Percentiles rank a stretch among this genome's conserved stretches.
phyloP scores from a whole-genome alignment of 768 basidiomycete genomes.

The Suillus tomentosus region DNA sequence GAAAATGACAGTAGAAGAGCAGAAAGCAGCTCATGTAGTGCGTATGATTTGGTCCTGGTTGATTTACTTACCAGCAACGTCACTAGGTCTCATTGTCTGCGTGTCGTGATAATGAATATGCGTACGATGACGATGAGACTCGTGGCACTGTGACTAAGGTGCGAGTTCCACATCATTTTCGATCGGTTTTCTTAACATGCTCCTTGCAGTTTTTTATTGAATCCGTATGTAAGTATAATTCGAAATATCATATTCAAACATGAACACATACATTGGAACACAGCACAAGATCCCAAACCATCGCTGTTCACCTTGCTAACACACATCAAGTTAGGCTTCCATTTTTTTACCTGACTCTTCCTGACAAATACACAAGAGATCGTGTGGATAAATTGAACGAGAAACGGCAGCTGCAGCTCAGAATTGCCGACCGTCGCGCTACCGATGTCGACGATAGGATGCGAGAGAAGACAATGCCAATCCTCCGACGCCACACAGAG shows the following conservation, averaged over 20 bases:
- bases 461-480: constrained; percentile 12
- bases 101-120: constrained; percentile 28
- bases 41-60: constrained; percentile 11
- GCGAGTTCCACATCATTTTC: not conserved
- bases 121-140: constrained; percentile 21
- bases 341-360: not conserved
- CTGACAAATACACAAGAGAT: constrained; percentile 13
- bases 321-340: constrained; percentile 25
- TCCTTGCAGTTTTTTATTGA: constrained; percentile 30
- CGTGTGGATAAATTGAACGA: constrained; percentile 21
- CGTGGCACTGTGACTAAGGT: constrained; percentile 27
- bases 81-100: constrained; percentile 31
- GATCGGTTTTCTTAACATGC: constrained; percentile 6
- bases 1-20: constrained; percentile 8
- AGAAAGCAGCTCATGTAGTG: constrained; percentile 25
- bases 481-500: constrained; percentile 18
- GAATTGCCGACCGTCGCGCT: constrained; percentile 15
- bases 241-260: not conserved
- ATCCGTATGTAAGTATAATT: constrained; percentile 24
- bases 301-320: constrained; percentile 26
- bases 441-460: constrained; percentile 15
- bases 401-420: constrained; percentile 16
- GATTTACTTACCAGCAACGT: constrained; percentile 2
- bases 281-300: constrained; percentile 24
- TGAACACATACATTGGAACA: not conserved